A percentile compares a stretch with the other conserved stretches of the same genome.
phyloP scores from a whole-genome alignment of 2,329 filamentous ascomycete species.

The Colletotrichum musicola region DNA sequence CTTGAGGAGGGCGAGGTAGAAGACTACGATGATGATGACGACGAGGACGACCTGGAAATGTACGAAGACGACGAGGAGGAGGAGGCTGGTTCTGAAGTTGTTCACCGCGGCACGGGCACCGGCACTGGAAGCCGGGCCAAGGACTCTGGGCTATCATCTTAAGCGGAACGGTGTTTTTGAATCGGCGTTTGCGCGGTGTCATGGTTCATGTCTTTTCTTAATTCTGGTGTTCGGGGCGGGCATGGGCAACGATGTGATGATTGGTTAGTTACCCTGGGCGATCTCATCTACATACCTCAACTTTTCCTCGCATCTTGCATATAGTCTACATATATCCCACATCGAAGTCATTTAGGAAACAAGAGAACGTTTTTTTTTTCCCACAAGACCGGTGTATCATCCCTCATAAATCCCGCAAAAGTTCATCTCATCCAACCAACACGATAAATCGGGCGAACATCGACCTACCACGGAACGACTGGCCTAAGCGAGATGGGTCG shows the following conservation, averaged over 20 bases:
- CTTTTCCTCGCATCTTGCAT: slow-evolving; percentile 11
- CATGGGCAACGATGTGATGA: slow-evolving; percentile 36
- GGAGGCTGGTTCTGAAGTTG: slow-evolving; percentile 33
- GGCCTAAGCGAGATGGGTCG: slow-evolving; percentile 20
- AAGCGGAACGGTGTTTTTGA: slow-evolving; percentile 10
- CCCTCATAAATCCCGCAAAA: too few relatives aligned
- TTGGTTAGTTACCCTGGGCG: slow-evolving; percentile 27
- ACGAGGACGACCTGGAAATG: slow-evolving; percentile 42
- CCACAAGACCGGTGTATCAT: not conserved
- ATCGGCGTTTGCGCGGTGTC: not conserved
- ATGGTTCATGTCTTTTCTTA: not conserved
- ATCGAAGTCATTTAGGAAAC: slow-evolving; percentile 24
- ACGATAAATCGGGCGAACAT: not conserved
- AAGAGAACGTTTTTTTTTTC: slow-evolving; percentile 10
- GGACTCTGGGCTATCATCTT: slow-evolving; percentile 38
- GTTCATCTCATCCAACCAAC: slow-evolving; percentile 10
- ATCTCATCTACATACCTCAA: slow-evolving; percentile 34
- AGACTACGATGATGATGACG: slow-evolving; percentile 43
- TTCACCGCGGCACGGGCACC: slow-evolving; percentile 36
- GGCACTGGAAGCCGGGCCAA: slow-evolving; percentile 38
- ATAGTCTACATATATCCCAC: slow-evolving; percentile 13
- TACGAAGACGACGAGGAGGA: slow-evolving; percentile 39
- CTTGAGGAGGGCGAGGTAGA: slow-evolving; percentile 46
- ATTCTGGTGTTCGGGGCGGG: slow-evolving; percentile 21
- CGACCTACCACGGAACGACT: not conserved